Percentiles rank a stretch among this genome's conserved stretches.
Evolutionary conservation across 495 filamentous ascomycete genomes (phyloP).

Genomic region (Corynascus novoguineensis): DNA sequence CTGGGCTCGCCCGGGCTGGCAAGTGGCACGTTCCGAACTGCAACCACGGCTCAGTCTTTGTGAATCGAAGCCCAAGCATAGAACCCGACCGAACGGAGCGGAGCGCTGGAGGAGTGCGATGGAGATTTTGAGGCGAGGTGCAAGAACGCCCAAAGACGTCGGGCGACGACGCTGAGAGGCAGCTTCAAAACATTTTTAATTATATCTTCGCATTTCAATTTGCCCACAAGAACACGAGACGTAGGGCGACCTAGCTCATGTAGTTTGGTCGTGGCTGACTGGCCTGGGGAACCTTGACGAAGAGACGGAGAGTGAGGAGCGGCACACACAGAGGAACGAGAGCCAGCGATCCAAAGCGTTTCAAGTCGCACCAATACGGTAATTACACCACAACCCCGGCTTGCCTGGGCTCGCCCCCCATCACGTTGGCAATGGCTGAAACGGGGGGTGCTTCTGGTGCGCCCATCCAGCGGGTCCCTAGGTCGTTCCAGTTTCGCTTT

Average conservation of each 20-base stretch:
- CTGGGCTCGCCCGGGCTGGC: constrained; percentile 1
- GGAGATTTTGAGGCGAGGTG: too few species aligned
- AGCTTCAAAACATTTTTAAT: too few species aligned
- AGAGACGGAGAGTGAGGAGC: neutral
- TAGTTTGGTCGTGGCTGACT: neutral
- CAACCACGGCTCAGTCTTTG: neutral
- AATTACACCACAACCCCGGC: neutral
- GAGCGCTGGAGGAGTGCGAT: neutral
- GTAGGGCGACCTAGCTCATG: constrained; percentile 2
- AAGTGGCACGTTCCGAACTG: neutral
- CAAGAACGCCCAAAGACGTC: constrained; percentile 1
- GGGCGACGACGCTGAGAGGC: neutral
- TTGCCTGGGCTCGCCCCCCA: neutral
- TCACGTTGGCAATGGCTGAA: neutral
- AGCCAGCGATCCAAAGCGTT: neutral
- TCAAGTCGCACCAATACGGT: neutral
- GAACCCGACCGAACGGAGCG: neutral
- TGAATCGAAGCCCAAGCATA: constrained; percentile 3
- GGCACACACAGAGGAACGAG: neutral
- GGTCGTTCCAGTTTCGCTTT: neutral
- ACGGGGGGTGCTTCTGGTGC: neutral
- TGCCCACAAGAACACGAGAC: too few species aligned
- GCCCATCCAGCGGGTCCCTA: neutral
- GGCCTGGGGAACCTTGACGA: neutral
- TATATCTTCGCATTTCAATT: too few species aligned